phyloP scores from a whole-genome alignment of 768 basidiomycete species.

The Ramaria sp. region DNA sequence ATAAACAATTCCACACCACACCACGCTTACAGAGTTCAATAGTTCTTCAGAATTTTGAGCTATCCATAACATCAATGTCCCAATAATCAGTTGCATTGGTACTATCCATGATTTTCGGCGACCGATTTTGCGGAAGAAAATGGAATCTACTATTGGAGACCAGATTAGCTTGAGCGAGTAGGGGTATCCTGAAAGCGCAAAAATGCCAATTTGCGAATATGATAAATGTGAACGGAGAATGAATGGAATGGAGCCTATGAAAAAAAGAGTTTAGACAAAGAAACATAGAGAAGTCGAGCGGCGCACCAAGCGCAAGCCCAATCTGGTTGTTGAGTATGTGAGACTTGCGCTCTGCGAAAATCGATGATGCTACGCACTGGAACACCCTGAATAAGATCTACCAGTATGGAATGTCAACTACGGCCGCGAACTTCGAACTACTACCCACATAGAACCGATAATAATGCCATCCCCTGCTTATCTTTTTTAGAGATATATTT shows the following conservation, averaged over 20 bases:
- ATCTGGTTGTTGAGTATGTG: slow-evolving; percentile 30
- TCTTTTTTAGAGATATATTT: slow-evolving; percentile 55
- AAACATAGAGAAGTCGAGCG: not conserved
- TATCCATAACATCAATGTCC: slow-evolving; percentile 69
- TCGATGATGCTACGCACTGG: slow-evolving; percentile 46
- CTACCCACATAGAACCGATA: slow-evolving; percentile 79
- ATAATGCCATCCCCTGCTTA: slow-evolving; percentile 71
- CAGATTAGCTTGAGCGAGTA: slow-evolving; percentile 96
- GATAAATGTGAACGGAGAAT: slow-evolving; percentile 90
- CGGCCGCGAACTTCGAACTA: not conserved
- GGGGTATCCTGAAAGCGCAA: slow-evolving; percentile 86
- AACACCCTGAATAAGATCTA: slow-evolving; percentile 63
- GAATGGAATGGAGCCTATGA: slow-evolving; percentile 86
- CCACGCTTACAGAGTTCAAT: slow-evolving; percentile 58
- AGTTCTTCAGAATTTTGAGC: slow-evolving; percentile 64
- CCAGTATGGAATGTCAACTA: not conserved
- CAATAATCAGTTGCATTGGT: slow-evolving; percentile 90
- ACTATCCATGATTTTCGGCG: slow-evolving; percentile 98
- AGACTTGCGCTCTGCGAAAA: not conserved
- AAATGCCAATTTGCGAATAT: slow-evolving; percentile 92
- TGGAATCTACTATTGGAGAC: slow-evolving; percentile 95
- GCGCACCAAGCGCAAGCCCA: slow-evolving; percentile 77
- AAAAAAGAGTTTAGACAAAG: slow-evolving; percentile 6
- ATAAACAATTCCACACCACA: not conserved
- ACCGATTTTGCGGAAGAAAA: slow-evolving; percentile 74